Evolutionary conservation across 164 flowering plant species (phyloP), one percentile per base, ranked within the genome.

Genomic region (Santalum album): DNA sequence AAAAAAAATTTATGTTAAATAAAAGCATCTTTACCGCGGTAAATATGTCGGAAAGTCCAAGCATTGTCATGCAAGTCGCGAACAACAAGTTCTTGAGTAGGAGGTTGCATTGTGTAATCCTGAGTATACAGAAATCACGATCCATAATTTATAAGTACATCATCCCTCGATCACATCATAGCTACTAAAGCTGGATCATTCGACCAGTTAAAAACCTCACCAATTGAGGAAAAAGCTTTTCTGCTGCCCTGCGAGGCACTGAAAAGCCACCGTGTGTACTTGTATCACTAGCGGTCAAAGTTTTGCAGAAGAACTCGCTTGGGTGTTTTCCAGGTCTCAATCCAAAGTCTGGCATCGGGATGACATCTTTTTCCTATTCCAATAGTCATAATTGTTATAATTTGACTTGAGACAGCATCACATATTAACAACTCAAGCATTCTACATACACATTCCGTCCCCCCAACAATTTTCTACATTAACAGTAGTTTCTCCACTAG

Each of bases 211-310:
- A 42, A 51, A 55, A 32, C 32, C 79, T 64, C 56, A 90, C 99
- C 80, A 94, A 61, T 42, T 82, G 71, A 19, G 99, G 99, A 53
- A 94, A 94, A 42, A 94, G 86, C 75, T 94, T 94, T 59, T 94
- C 99, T 22, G 99, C 99, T 32, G 99, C 99, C 58, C 99, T 75
- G 9, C 99, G 88, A 32, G 99, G 99, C 44, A 94, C 97, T 11
- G 99, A 94, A 71, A 94, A 94, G 45, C 99, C 99, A 53, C 99
- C 99, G 66, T 94, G 99, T 0, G 99, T 94, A 66, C 99, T 94
- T 26, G 99, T 94, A 57, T 94, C 99, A 69, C 99, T 94, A 54
- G 97, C 96, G 15, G 99, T 94, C 68, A 94, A 70, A 43, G 91
- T 94, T 70, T 94, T 94, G 81, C 96, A 94, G 76, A 94, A 94